phyloP scores from a whole-genome alignment of 192 early-diverging fungal species.

The Jimgerdemannia lactiflua region DNA sequence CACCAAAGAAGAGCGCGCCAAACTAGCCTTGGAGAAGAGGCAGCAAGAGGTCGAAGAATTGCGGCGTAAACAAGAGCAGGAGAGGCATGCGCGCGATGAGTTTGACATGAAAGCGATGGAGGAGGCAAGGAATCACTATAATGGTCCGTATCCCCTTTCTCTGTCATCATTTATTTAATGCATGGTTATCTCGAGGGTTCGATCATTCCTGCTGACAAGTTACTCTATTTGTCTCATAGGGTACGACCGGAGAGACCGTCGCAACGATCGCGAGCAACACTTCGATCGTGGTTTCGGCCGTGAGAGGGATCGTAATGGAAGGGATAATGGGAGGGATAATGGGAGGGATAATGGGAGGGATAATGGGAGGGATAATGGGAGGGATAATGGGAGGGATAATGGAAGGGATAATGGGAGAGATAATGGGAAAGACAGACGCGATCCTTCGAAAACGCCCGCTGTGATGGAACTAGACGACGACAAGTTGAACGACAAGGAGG shows the following conservation, averaged over 20 bases:
- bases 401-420: slow-evolving; percentile 9
- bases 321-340: neutral
- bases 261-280: slow-evolving; percentile 24
- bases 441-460: neutral
- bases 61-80: slow-evolving; percentile 58
- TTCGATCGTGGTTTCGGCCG: slow-evolving; percentile 19
- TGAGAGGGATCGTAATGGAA: slow-evolving; percentile 11
- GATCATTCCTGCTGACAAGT: neutral
- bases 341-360: slow-evolving; percentile 9
- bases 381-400: slow-evolving; percentile 9
- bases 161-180: neutral
- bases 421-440: slow-evolving; percentile 9
- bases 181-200: neutral
- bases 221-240: neutral
- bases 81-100: slow-evolving; percentile 51
- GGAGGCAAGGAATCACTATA: slow-evolving; percentile 28
- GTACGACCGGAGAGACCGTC: slow-evolving; percentile 15
- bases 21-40: slow-evolving; percentile 79
- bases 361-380: slow-evolving; percentile 9
- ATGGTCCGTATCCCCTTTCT: neutral
- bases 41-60: slow-evolving; percentile 78
- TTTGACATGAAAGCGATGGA: slow-evolving; percentile 52
- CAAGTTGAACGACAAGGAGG: slow-evolving; percentile 31
- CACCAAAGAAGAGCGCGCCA: slow-evolving; percentile 88
- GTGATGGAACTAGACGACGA: slow-evolving; percentile 1